Evolutionary conservation across 495 filamentous ascomycete genomes (phyloP), one percentile per base, ranked within the genome.

Genomic region (Trichoderma gamsii): DNA sequence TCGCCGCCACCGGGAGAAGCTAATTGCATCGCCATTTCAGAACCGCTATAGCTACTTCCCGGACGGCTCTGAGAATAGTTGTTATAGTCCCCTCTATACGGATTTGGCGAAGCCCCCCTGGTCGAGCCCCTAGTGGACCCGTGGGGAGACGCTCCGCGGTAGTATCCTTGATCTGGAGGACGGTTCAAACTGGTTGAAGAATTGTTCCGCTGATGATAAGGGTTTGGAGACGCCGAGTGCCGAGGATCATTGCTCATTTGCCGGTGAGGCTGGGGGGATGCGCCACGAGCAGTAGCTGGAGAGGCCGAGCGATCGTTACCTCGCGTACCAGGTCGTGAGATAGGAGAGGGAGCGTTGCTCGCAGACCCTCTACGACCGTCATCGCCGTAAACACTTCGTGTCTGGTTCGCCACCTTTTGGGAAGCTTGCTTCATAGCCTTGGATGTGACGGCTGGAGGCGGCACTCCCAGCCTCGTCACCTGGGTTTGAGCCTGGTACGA

Each of bases 401-500:
- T 90, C 76, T 97, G 90, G 66, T 89, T 87, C 59, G 90, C 86
- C 74, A 95, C 97, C 73, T 90, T 90, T 67, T 93, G 87, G 1
- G 92, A 93, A 15, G 94, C 90, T 73, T 95, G 89, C 71, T 97
- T 89, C 96, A 99, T 99, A 61, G 93, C 89, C 66, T 88, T 88
- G 9, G 90, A 89, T 0, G 96, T 98, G 69, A 93, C 92, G 13
- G 96, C 96, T 0, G 94, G 95, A 66, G 95, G 87, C 0, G 96
- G 96, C 18, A 93, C 90, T 68, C 89, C 96, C 15, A 99, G 86
- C 56, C 92, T 85, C 72, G 65, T 46, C 41, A 66, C 65, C 21
- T 94, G 73, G 44, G 90, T 81, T 64, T 88, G 84, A 61, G 90
- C 88, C 71, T 91, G 86, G 73, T 97, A 98, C 0, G 91, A 90